These are phyloP conservation scores for Tetrastigma voinierianum DNA, from an alignment of 164 flowering plant species.

Conservation along the genomic window DNA sequence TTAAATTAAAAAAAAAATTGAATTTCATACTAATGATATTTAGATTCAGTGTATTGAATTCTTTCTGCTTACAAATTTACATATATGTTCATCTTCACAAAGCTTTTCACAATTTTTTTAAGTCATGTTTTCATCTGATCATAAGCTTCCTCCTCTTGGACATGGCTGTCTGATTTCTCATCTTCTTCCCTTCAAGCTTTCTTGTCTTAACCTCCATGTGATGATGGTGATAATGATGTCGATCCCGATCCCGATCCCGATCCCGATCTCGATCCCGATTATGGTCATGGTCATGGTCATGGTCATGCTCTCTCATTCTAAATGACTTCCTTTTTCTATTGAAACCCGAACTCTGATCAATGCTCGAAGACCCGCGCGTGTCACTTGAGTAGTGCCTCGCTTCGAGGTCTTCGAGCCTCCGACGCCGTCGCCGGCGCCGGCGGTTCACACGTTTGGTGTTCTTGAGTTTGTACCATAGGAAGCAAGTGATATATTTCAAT, in stretches of 20 bases:
- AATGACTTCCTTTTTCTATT: constrained; percentile 27
- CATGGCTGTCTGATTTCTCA: constrained; percentile 14
- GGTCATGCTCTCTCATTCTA: constrained; percentile 29
- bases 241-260: too few species aligned
- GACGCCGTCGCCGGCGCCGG: constrained; percentile 28
- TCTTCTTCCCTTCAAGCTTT: constrained; percentile 20
- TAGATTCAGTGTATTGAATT: too few species aligned
- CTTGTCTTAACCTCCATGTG: constrained; percentile 24
- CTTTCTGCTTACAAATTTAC: too few species aligned
- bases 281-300: constrained; percentile 20
- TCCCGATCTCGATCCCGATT: too few species aligned
- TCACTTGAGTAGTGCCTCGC: constrained; percentile 36
- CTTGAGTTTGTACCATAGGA: constrained; percentile 54
- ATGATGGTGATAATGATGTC: constrained; percentile 9
- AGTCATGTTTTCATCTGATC: constrained; percentile 10
- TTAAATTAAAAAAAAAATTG: too few species aligned
- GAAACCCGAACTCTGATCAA: constrained; percentile 7
- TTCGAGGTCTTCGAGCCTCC: constrained; percentile 39
- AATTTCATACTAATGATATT: too few species aligned
- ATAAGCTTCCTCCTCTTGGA: constrained; percentile 30
- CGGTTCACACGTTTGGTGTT: constrained; percentile 60
- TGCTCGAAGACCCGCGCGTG: constrained; percentile 15
- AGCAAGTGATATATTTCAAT: constrained; percentile 40
- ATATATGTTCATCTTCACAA: too few species aligned
- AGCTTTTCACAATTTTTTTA: too few species aligned